Base-by-base conservation (phyloP, 257 asterid species). In the Jaltomata sinuosa region DNA sequence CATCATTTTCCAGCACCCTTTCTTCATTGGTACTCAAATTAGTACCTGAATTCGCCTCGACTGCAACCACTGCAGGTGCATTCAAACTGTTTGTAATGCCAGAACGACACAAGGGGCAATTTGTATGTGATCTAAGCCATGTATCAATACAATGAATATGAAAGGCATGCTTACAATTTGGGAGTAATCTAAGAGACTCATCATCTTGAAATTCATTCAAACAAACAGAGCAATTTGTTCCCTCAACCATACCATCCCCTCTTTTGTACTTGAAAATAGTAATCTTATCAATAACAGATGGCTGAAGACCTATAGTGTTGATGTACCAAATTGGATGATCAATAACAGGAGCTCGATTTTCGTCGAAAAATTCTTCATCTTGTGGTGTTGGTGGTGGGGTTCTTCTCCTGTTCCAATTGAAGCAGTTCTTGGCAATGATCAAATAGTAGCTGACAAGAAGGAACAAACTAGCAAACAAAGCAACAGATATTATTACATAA, bases 291-390 rank as follows among this genome's bases (percentile, higher is more conserved):
- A 89, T 89, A 54, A 89, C 52, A 12, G 89, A 85, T 8, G 89
- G 85, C 27, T 85, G 88, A 14, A 89, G 86, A 47, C 92, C 92
- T 3, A 86, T 27, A 11, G 92, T 89, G 31, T 86, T 85, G 76
- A 89, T 89, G n/a, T 88, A 88, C 92, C 92, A 89, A 49, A 89
- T 88, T 8, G 88, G 92, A 65, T 89, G 90, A 81, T 89, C 89
- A 52, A 83, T 86, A 7, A 45, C 45, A 1, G 84, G 82, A 11
- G 85, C 86, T 8, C 52, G 88, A n/a, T 81, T 89, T 49, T 87
- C 89, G 31, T 85, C 83, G 0, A 85, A 79, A 40, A 87, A 85
- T 32, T 88, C 86, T 67, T 85, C 88, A 25, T 84, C 78, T 6
- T 8, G 78, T 21, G 5, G 21, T 34, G 40, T 53, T 11, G 65